Evolutionary conservation across 2,329 filamentous ascomycete genomes (phyloP), one percentile per base, ranked within the genome.

Genomic region (Scleromitrula shiraiana): DNA sequence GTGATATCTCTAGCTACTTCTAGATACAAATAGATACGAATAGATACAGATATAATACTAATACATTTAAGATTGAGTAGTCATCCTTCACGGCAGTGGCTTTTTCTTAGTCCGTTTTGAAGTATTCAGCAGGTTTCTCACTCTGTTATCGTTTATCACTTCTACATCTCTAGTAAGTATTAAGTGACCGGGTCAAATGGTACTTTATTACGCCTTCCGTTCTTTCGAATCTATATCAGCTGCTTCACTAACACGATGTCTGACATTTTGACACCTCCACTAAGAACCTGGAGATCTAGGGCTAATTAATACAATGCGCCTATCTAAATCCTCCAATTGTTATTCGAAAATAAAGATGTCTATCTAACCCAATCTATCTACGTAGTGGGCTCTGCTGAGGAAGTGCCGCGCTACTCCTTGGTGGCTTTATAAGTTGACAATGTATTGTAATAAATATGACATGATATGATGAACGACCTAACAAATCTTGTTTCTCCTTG

Each of bases 211-310:
- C 14, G 14, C 14, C 27, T 30, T 42, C 30, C 38, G 12, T 27
- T n/a, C 12, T 24, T n/a, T 24, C 29, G 17, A 8, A 35, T 20
- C 4, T 8, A 23, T 29, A 29, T 42, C 45, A 48, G 45, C 45
- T 48, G 45, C 30, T 48, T 23, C 45, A 17, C 45, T 42, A n/a
- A 38, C 45, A 32, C 38, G 23, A 42, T 42, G 30, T 42, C 41
- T 48, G 17, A 36, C 38, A 48, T 42, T 42, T 48, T 29, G 27
- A 42, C 38, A 23, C 37, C 19, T 26, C 37, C 33, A 22, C n/a
- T n/a, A n/a, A n/a, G n/a, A 9, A 44, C 20, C 17, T n/a, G 30
- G n/a, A 20, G 20, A 38, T 38, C 23, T 4, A 14, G 19, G 19
- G 7, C 33, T 36, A 36, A 27, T 15, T 3, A 17, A 19, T n/a